Evolutionary conservation across 371 early-diverging fungal genomes (phyloP), one percentile per base, ranked within the genome.

Genomic region (Mortierella sp.): DNA sequence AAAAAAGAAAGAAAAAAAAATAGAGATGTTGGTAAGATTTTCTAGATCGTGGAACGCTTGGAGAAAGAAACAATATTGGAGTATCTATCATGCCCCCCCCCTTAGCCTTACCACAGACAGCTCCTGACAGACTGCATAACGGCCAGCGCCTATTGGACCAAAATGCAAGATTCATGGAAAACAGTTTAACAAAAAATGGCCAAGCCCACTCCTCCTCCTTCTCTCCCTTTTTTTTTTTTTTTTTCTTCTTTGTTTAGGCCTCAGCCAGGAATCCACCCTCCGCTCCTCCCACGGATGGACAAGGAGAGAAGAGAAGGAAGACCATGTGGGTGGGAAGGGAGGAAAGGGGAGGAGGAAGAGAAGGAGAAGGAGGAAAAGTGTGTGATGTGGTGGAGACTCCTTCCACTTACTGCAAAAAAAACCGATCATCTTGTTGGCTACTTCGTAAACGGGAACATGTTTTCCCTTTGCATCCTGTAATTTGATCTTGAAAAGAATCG

Each of bases 401-500:
- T 15, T 57, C 45, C 7, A 9, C 64, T 58, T 72, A 77, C 79
- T 56, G 64, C 79, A 77, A 30, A 77, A 50, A 53, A 77, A 77
- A 11, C 79, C 79, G 18, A 77, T 66, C 21, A 53, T 68, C 64
- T 77, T 77, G 57, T 69, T 66, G 57, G 79, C 79, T 11, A 77
- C 72, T 46, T 72, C 66, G 25, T 72, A 77, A 52, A 77, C 79
- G 14, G 79, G 79, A n/a, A 77, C 73, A 60, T 72, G 65, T 18
- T 77, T 77, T 2, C 72, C 69, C 2, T 45, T 25, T n/a, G 79
- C 72, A 65, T 77, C 73, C 66, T 77, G 69, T 12, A 77, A 60
- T 44, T 77, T 72, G 60, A 77, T 77, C 53, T 56, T 29, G 72
- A 77, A 77, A 52, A 77, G 79, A 37, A 77, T 77, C 14, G 79